Evolutionary conservation across 495 filamentous ascomycete species (phyloP).

Genomic region (Podospora fimiseda): DNA sequence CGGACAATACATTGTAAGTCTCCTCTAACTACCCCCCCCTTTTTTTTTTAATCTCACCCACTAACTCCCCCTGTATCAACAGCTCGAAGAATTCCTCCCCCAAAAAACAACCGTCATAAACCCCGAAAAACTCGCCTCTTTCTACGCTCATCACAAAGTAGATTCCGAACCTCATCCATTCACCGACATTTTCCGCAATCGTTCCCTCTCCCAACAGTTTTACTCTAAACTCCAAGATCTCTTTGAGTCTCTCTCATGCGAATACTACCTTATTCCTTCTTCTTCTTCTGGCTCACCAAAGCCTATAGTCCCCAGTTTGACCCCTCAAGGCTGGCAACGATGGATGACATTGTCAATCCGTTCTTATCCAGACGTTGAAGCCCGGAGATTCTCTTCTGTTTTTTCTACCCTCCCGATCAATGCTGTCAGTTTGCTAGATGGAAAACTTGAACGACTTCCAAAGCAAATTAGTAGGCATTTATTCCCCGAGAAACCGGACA

Average conservation of each 20-base stretch:
- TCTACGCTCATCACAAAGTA: conserved; percentile 63
- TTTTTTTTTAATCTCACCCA: neutral
- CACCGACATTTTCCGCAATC: conserved; percentile 15
- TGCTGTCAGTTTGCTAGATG: conserved; percentile 48
- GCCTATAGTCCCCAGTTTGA: conserved; percentile 72
- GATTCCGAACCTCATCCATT: conserved; percentile 48
- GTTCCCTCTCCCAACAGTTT: conserved; percentile 17
- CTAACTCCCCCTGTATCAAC: neutral
- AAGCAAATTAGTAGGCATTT: conserved; percentile 70
- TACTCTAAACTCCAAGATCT: conserved; percentile 51
- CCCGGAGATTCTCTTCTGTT: conserved; percentile 64
- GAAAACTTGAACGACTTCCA: conserved; percentile 68
- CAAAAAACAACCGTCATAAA: conserved; percentile 71
- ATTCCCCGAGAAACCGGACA: conserved; percentile 48
- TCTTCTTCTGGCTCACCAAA: too few species aligned
- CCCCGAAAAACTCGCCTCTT: conserved; percentile 70
- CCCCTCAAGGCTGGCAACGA: conserved; percentile 67
- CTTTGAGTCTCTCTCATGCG: conserved; percentile 67
- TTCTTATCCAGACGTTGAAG: conserved; percentile 73
- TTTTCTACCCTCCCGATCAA: conserved; percentile 69
- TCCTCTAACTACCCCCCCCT: neutral
- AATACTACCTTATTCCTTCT: conserved; percentile 78
- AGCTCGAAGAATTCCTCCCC: conserved; percentile 76
- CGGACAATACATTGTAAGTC: conserved; percentile 68
- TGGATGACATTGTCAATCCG: conserved; percentile 73